Percentiles rank a stretch among this genome's conserved stretches.
phyloP scores from a whole-genome alignment of 306 rosid genomes.

The Prosopis cineraria region DNA sequence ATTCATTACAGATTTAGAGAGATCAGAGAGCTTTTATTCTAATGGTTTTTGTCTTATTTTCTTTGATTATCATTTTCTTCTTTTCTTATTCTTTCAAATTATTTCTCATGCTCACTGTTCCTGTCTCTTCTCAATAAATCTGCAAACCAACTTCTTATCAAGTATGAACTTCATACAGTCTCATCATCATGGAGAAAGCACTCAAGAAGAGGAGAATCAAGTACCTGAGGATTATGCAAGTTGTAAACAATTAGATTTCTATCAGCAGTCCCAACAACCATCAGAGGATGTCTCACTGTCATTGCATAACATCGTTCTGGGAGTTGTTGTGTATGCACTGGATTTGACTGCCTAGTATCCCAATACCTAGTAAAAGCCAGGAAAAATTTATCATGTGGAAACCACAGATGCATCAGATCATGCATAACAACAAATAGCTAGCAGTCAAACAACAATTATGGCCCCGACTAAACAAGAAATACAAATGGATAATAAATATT shows the following conservation, averaged over 20 bases:
- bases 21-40: background rate
- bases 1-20: background rate
- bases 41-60: background rate
- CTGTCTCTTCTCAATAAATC: background rate
- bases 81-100: background rate
- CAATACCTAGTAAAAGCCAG: slow-evolving; percentile 63
- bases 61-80: background rate
- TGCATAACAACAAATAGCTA: slow-evolving; percentile 14
- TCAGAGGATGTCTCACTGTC: slow-evolving; percentile 78
- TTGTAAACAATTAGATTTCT: slow-evolving; percentile 84
- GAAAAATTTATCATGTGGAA: slow-evolving; percentile 2
- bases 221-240: slow-evolving; percentile 93
- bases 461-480: background rate
- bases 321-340: slow-evolving; percentile 87
- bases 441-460: background rate
- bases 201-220: background rate
- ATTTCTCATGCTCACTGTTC: background rate
- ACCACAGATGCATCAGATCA: slow-evolving; percentile 26
- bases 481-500: background rate
- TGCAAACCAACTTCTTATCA: background rate
- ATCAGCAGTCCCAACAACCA: slow-evolving; percentile 97
- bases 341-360: slow-evolving; percentile 95
- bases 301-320: slow-evolving; percentile 93
- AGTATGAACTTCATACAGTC: background rate
- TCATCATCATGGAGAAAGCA: background rate